These are phyloP conservation scores for Populus nigra DNA, from an alignment of 345 rosid genomes.

Conservation along the genomic window DNA sequence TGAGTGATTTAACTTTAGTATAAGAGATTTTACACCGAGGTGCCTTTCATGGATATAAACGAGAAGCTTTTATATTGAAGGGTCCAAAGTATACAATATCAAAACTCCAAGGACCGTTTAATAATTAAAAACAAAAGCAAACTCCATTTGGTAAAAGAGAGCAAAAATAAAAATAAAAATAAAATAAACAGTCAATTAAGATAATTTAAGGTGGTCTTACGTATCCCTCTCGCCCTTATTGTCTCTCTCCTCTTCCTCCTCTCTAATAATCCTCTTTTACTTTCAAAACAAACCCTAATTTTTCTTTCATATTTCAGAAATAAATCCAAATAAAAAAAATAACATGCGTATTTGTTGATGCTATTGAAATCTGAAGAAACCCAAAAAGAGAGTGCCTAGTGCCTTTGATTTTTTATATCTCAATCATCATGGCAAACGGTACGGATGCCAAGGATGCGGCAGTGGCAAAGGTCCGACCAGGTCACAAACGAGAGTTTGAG, in stretches of 20 bases:
- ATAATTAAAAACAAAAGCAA: too few species aligned
- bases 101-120: too few species aligned
- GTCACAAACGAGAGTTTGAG: slow-evolving; percentile 81
- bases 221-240: background rate
- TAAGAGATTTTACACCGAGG: too few species aligned
- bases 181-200: background rate
- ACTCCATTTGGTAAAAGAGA: background rate
- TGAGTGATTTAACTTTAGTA: too few species aligned
- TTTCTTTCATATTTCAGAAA: background rate
- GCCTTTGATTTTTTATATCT: background rate
- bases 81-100: too few species aligned
- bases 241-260: background rate
- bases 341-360: background rate
- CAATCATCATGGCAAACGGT: slow-evolving; percentile 27
- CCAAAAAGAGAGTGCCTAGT: background rate
- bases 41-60: too few species aligned
- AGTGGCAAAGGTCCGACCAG: slow-evolving; percentile 56
- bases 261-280: background rate
- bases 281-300: background rate
- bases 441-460: slow-evolving; percentile 13
- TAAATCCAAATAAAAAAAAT: background rate
- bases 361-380: background rate
- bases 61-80: too few species aligned
- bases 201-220: background rate
- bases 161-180: too few species aligned